phyloP scores from a whole-genome alignment of 768 basidiomycete species.

The Collybia sordida region DNA sequence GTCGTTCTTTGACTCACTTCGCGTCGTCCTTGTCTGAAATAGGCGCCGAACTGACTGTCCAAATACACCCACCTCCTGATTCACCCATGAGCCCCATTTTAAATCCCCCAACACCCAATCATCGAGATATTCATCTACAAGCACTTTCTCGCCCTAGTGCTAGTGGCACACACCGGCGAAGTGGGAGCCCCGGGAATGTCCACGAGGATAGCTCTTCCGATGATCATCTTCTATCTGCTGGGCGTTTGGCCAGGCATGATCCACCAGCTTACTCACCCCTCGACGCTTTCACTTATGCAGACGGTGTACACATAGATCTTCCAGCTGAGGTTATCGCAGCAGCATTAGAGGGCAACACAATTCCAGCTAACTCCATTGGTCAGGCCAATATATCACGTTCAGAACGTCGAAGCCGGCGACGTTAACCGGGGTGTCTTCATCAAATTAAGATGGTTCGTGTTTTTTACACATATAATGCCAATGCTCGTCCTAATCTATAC shows the following conservation, averaged over 20 bases:
- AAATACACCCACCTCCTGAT: constrained; percentile 77
- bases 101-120: constrained; percentile 84
- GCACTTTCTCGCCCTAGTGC: constrained; percentile 44
- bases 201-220: constrained; percentile 18
- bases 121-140: constrained; percentile 79
- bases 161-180: constrained; percentile 33
- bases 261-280: constrained; percentile 90
- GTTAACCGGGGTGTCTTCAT: constrained; percentile 25
- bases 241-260: constrained; percentile 51
- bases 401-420: constrained; percentile 59
- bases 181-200: constrained; percentile 30
- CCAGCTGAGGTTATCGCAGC: constrained; percentile 92
- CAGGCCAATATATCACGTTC: constrained; percentile 45
- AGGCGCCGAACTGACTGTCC: constrained; percentile 68
- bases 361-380: constrained; percentile 61
- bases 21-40: constrained; percentile 56
- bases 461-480: not conserved
- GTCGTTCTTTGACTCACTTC: constrained; percentile 67
- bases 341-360: constrained; percentile 72
- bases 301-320: constrained; percentile 90
- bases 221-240: constrained; percentile 31
- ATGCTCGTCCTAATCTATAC: too few species aligned
- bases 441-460: constrained; percentile 20
- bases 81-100: constrained; percentile 71
- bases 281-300: constrained; percentile 79